Base-by-base conservation (phyloP, 2,329 filamentous ascomycete species). In the Geosmithia flava region DNA sequence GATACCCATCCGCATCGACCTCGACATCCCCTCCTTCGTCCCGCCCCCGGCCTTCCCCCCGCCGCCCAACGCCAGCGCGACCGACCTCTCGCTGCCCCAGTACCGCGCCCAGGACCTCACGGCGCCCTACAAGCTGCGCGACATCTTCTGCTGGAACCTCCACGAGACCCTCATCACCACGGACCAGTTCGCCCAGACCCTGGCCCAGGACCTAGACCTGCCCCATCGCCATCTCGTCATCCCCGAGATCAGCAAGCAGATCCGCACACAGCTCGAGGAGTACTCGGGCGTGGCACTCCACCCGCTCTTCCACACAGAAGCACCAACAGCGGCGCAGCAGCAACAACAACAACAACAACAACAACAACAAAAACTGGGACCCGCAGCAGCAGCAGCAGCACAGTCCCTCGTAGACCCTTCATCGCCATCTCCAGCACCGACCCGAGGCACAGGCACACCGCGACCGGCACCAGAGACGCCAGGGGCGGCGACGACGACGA, bases 121-220 rank as follows among this genome's bases (percentile, higher is more conserved):
- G 15, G 81, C 89, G 1, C 85, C 87, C 3, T 96, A 89, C 66
- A 81, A 93, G 53, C 73, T 98, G 49, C 89, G 94, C 58, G 93
- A 98, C 58, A 85, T 87, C n/a, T 97, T 98, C 58, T 69, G 96
- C 47, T 98, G 93, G 93, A 98, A 98, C 58, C 74, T 98, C 15
- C 91, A 97, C 66, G 93, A 98, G 68, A 86, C 87, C 0, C 72
- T 96, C 50, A 86, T 90, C 47, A 98, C 93, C 0, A 95, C 93
- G 1, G 93, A 98, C 60, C 86, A 95, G 59, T 98, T 97, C 62
- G 93, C 93, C n/a, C 79, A 85, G 56, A 81, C 78, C 2, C 80
- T 97, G 54, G 90, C 95, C 1, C 87, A 95, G 54, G 93, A 98
- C 61, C 75, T 98, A 42, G 93, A 98, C 62, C 77, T 98, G 42